phyloP scores from a whole-genome alignment of 345 rosid species.

The Eucalyptus regnans region DNA sequence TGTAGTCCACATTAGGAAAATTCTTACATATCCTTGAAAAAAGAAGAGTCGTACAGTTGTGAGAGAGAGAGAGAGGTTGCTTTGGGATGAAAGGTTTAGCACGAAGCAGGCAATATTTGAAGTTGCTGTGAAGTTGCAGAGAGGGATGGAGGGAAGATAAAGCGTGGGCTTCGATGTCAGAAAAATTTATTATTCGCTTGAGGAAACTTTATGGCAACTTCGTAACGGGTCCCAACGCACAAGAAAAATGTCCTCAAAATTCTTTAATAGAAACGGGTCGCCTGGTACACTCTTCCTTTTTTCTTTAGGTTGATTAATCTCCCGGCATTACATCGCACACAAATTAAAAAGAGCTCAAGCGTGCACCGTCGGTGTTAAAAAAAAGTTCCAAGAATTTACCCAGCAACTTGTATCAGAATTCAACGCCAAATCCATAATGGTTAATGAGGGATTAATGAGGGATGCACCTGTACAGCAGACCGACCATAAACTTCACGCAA shows the following conservation, averaged over 20 bases:
- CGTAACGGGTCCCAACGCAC: neutral
- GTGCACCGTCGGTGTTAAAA: neutral
- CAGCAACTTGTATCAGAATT: too few relatives aligned
- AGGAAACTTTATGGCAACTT: conserved; percentile 24
- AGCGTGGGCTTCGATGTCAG: neutral
- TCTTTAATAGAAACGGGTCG: neutral
- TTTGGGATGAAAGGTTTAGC: neutral
- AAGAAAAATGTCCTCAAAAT: neutral
- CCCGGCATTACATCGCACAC: neutral
- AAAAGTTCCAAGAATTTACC: neutral
- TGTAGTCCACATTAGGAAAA: too few relatives aligned
- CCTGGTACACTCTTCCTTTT: neutral
- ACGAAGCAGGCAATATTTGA: neutral
- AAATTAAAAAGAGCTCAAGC: neutral
- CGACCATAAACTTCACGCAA: too few relatives aligned
- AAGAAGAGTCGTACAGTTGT: neutral
- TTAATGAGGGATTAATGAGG: neutral
- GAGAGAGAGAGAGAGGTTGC: neutral
- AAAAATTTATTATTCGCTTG: neutral
- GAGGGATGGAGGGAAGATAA: neutral
- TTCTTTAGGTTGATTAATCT: neutral
- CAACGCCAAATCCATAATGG: too few relatives aligned
- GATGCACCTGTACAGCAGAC: too few relatives aligned
- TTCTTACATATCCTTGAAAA: neutral
- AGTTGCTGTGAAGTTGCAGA: conserved; percentile 2